phyloP scores from a whole-genome alignment of 306 rosid species.

The Pyrus betulifolia region DNA sequence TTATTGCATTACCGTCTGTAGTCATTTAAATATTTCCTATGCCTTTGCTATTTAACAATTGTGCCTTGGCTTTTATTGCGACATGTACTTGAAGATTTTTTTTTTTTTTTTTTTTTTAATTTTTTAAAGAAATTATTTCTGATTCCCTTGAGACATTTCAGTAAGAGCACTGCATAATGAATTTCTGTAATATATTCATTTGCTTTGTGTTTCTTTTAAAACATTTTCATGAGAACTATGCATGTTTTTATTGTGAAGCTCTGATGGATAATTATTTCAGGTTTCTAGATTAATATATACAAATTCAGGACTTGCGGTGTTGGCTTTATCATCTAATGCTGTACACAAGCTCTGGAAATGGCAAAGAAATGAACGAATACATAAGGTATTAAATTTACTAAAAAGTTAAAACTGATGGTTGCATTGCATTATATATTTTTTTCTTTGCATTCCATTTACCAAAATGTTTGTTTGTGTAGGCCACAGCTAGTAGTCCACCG shows the following conservation, averaged over 20 bases:
- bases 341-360: slow-evolving; percentile 99
- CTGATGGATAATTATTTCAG: slow-evolving; percentile 45
- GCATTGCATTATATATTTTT: slow-evolving; percentile 21
- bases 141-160: not conserved
- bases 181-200: not conserved
- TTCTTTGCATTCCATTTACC: slow-evolving; percentile 12
- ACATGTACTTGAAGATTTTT: not conserved
- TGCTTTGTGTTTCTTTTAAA: not conserved
- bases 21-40: not conserved
- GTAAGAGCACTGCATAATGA: not conserved
- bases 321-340: slow-evolving; percentile 96
- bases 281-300: slow-evolving; percentile 93
- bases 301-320: slow-evolving; percentile 80
- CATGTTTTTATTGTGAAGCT: not conserved
- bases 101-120: too few species aligned
- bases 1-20: not conserved
- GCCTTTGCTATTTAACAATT: not conserved
- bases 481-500: slow-evolving; percentile 65
- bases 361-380: slow-evolving; percentile 79
- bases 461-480: slow-evolving; percentile 39
- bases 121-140: not conserved
- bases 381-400: slow-evolving; percentile 47
- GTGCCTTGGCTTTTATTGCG: not conserved
- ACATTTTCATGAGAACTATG: not conserved
- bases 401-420: slow-evolving; percentile 2